A percentile compares a stretch with the other conserved stretches of the same genome.
phyloP scores from a whole-genome alignment of 345 rosid species.

The Aquilaria malaccensis region DNA sequence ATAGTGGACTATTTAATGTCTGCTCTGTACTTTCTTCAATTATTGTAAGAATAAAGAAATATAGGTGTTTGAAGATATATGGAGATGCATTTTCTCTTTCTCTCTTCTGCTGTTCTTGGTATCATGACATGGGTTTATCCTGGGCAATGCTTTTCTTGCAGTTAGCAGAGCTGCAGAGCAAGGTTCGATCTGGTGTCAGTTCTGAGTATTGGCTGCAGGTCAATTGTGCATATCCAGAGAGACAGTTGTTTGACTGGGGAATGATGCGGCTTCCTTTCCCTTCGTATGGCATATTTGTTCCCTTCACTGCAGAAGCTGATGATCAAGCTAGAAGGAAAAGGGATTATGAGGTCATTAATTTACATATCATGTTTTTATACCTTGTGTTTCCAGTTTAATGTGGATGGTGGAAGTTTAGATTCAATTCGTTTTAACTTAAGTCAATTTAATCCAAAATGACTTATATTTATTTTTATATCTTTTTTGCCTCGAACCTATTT shows the following conservation, averaged over 20 bases:
- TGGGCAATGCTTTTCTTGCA: constrained; percentile 36
- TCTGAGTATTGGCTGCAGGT: constrained; percentile 80
- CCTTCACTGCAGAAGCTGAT: constrained; percentile 82
- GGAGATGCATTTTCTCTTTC: constrained; percentile 6
- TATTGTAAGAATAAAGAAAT: neutral
- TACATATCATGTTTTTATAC: neutral
- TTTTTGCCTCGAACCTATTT: too few species aligned
- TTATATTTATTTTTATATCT: too few species aligned
- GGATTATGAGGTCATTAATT: constrained; percentile 72
- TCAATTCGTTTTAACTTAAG: neutral
- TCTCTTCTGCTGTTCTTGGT: constrained; percentile 7
- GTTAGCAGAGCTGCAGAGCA: constrained; percentile 77
- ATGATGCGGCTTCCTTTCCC: constrained; percentile 82
- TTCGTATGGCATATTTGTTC: constrained; percentile 80
- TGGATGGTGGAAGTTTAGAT: constrained; percentile 8
- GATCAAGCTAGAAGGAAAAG: constrained; percentile 91
- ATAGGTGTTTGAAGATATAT: constrained; percentile 12
- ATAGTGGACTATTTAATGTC: too few species aligned
- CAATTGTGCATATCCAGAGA: constrained; percentile 61
- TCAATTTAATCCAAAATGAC: too few species aligned
- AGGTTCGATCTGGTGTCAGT: constrained; percentile 74
- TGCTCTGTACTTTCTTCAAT: neutral
- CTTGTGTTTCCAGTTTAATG: neutral
- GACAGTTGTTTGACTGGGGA: constrained; percentile 90
- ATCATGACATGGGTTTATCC: constrained; percentile 26